Evolutionary conservation across 2,329 filamentous ascomycete species (phyloP).

Genomic region (Alternaria triticimaculans): DNA sequence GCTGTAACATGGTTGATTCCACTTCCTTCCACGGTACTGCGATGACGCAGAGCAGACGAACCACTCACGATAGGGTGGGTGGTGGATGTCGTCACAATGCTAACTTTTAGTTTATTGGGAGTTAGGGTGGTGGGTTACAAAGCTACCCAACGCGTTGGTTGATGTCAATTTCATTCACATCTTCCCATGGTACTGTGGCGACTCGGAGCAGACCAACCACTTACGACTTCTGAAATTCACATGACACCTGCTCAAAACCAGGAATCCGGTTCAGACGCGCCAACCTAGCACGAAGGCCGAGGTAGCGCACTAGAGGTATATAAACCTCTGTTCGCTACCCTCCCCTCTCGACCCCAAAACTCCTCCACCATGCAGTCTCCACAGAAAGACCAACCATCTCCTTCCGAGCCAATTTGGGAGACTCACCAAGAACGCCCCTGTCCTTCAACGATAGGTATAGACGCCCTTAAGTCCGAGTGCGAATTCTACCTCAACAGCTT

Average conservation of each 20-base stretch:
- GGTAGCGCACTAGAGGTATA: neutral
- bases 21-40: neutral
- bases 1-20: neutral
- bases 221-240: neutral
- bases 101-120: too few species aligned
- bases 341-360: neutral
- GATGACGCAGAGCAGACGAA: neutral
- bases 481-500: neutral
- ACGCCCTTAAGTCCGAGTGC: neutral
- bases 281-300: fast-evolving
- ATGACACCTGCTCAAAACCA: neutral
- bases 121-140: too few species aligned
- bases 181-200: too few species aligned
- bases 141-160: too few species aligned
- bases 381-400: neutral
- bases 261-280: neutral
- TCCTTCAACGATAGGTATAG: fast-evolving
- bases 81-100: too few species aligned
- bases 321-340: neutral
- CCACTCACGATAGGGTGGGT: neutral
- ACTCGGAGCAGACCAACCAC: neutral
- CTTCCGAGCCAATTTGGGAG: too few species aligned
- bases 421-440: neutral
- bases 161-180: too few species aligned
- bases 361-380: neutral